Evolutionary conservation across 139 green algal species (phyloP).

Genomic region (Coelastrella sp.): DNA sequence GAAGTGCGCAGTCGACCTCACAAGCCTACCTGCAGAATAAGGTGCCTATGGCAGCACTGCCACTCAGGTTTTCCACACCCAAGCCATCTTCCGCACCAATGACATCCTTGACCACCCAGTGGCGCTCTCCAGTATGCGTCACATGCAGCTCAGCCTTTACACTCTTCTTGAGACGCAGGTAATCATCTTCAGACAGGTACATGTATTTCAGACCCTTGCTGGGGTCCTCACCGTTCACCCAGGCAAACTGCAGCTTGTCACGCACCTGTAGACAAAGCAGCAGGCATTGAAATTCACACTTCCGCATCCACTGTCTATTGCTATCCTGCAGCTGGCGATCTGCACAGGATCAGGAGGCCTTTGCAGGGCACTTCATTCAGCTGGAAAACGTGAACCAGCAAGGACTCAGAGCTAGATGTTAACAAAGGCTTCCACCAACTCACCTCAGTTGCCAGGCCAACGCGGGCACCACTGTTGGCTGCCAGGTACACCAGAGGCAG

Average conservation of each 20-base stretch:
- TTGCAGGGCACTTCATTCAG: background rate
- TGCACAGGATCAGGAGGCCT: background rate
- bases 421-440: conserved; percentile 24
- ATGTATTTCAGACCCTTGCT: conserved; percentile 92
- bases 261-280: conserved; percentile 71
- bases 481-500: conserved; percentile 97
- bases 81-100: conserved; percentile 97
- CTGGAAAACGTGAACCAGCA: background rate
- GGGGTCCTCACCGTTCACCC: conserved; percentile 76
- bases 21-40: conserved; percentile 64
- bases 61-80: conserved; percentile 97
- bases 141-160: conserved; percentile 20
- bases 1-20: background rate
- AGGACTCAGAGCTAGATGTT: background rate
- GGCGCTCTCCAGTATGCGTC: conserved; percentile 46
- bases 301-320: background rate
- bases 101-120: conserved; percentile 85
- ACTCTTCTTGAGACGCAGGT: conserved; percentile 60
- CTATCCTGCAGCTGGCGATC: background rate
- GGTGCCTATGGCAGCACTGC: conserved; percentile 93
- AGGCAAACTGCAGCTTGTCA: conserved; percentile 79
- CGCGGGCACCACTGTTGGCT: conserved; percentile 90
- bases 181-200: conserved; percentile 91
- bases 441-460: conserved; percentile 94
- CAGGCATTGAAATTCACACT: background rate